phyloP scores from a whole-genome alignment of 2,329 filamentous ascomycete genomes.

The Fusarium sp. region DNA sequence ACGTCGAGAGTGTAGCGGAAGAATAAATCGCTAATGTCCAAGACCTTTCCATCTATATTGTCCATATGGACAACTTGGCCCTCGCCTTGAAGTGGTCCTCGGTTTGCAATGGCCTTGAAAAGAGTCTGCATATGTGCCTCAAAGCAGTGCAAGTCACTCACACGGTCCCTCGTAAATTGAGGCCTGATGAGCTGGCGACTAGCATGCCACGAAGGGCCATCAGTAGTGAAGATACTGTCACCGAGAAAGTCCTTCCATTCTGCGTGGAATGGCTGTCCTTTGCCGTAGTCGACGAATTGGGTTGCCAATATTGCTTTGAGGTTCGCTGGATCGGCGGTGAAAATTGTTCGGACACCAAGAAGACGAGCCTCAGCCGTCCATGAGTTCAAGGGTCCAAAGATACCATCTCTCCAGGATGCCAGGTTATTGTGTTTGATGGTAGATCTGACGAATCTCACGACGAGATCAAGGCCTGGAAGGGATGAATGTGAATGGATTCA shows the following conservation, averaged over 20 bases:
- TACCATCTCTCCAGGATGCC: slow-evolving; percentile 68
- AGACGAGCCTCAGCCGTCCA: slow-evolving; percentile 72
- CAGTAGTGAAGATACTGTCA: slow-evolving; percentile 81
- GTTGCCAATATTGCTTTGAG: slow-evolving; percentile 91
- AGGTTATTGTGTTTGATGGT: slow-evolving; percentile 67
- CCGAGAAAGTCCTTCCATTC: slow-evolving; percentile 83
- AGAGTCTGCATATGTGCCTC: slow-evolving; percentile 81
- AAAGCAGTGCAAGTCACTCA: slow-evolving; percentile 84
- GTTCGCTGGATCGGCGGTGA: slow-evolving; percentile 88
- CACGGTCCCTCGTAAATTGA: slow-evolving; percentile 86
- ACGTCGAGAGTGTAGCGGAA: slow-evolving; percentile 89
- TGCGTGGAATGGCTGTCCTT: slow-evolving; percentile 78
- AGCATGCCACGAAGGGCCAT: slow-evolving; percentile 81
- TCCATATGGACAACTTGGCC: slow-evolving; percentile 72
- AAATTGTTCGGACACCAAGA: slow-evolving; percentile 69
- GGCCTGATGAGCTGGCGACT: slow-evolving; percentile 86
- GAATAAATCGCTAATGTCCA: slow-evolving; percentile 82
- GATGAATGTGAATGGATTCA: neutral
- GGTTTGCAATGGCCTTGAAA: slow-evolving; percentile 74
- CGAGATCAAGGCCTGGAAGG: slow-evolving; percentile 70
- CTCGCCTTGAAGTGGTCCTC: slow-evolving; percentile 67
- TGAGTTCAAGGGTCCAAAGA: slow-evolving; percentile 55
- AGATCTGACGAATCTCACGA: slow-evolving; percentile 66
- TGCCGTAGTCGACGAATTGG: slow-evolving; percentile 86
- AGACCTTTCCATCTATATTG: slow-evolving; percentile 68